These are phyloP conservation scores for Pholiota microspora DNA, from an alignment of 768 basidiomycete genomes.

Conservation along the genomic window DNA sequence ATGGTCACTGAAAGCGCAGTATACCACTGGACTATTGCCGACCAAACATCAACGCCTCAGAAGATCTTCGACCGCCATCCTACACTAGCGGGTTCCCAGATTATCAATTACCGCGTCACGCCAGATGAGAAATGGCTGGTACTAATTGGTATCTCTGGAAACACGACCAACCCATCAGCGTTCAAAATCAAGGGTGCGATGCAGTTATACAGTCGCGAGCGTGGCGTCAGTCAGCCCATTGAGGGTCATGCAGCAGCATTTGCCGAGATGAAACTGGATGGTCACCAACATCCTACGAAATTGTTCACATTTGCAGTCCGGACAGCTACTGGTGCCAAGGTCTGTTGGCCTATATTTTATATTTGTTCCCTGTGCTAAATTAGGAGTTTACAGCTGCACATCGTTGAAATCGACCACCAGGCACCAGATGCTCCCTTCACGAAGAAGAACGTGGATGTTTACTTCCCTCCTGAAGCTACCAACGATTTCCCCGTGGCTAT, in stretches of 20 bases:
- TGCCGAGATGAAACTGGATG: constrained; percentile 88
- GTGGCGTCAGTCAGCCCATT: constrained; percentile 95
- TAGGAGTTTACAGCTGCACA: constrained; percentile 68
- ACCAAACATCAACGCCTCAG: constrained; percentile 75
- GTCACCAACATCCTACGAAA: constrained; percentile 81
- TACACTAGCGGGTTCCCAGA: constrained; percentile 91
- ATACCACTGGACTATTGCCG: constrained; percentile 83
- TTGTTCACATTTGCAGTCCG: constrained; percentile 94
- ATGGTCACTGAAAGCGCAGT: constrained; percentile 94
- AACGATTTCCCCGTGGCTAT: constrained; percentile 99
- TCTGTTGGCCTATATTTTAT: constrained; percentile 32
- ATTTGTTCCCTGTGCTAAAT: constrained; percentile 6
- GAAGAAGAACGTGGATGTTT: constrained; percentile 98
- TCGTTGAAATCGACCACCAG: constrained; percentile 97
- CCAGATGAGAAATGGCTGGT: constrained; percentile 97
- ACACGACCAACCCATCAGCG: constrained; percentile 87
- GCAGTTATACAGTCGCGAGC: constrained; percentile 93
- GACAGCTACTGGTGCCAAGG: constrained; percentile 97
- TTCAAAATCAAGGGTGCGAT: constrained; percentile 99
- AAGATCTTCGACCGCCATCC: constrained; percentile 97
- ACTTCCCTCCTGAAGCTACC: constrained; percentile 96
- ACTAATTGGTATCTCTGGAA: constrained; percentile 91
- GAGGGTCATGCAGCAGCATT: constrained; percentile 99
- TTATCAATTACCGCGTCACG: constrained; percentile 96
- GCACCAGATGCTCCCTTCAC: constrained; percentile 89